Evolutionary conservation across 305 asterid genomes (phyloP), one percentile per base, ranked within the genome.

Genomic region (Plantago rigida): DNA sequence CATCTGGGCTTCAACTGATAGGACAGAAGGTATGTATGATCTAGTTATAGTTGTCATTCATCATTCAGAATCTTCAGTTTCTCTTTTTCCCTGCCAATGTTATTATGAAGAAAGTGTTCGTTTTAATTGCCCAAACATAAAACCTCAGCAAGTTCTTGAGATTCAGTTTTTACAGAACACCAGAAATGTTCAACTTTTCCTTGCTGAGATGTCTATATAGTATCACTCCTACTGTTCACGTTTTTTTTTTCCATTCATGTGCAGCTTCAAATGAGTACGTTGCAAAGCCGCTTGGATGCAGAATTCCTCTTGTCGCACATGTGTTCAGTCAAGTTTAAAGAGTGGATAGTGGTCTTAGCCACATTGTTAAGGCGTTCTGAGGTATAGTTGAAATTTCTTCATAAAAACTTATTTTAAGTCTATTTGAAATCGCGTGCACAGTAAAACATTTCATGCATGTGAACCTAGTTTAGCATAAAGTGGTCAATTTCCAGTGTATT

Each of bases 281-380:
- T 92, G 79, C 99, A 92, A 80, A 89, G 85, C 77, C 90, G 97
- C 62, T 78, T 92, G 76, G 99, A 92, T 57, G 99, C 97, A 54
- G 99, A 92, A 71, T 92, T 92, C 74, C 96, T 92, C 55, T 64
- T 92, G 82, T 75, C 99, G 15, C 95, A 92, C 71, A 92, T 92
- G 99, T 92, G 99, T 77, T 89, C 97, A 4, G 97, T 92, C 71
- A 92, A 92, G 76, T 92, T 92, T 78, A 85, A 92, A 81, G 97
- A 92, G 78, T 92, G 99, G 99, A 83, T 89, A 59, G 99, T 92
- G 59, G 94, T 92, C 65, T 74, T 92, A 83, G 99, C 99, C 65
- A 92, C 99, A 47, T 82, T 92, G 71, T 71, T 89, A 81, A 84
- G 99, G 85, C 89, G 97, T 72, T 78, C 91, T 50, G 99, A 92